Conservation (phyloP, 495 filamentous ascomycete genomes). For the Corynascus novoguineensis region DNA sequence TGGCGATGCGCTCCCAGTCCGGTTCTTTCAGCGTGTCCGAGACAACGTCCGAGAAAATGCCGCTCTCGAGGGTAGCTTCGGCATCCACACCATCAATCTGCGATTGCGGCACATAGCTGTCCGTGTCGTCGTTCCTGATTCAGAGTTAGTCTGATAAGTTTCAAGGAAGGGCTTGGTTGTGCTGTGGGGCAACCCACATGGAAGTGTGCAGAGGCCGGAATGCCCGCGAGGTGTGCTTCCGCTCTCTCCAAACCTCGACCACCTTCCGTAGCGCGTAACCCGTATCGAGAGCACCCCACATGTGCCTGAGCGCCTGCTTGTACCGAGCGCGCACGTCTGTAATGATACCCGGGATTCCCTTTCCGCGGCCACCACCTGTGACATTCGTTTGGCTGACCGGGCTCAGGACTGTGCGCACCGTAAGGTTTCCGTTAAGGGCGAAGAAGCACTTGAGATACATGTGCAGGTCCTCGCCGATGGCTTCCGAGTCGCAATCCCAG, state of each 20-base stretch:
- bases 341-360: conserved; percentile 45
- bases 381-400: conserved; percentile 67
- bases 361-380: conserved; percentile 45
- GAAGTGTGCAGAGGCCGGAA: conserved; percentile 48
- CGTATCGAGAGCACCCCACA: conserved; percentile 66
- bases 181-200: conserved; percentile 27
- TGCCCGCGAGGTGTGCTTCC: conserved; percentile 44
- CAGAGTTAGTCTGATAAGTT: conserved; percentile 16
- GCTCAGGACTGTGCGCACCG: conserved; percentile 48
- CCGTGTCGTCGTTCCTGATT: conserved; percentile 33
- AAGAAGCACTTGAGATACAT: conserved; percentile 75
- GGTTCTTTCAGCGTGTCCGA: conserved; percentile 40
- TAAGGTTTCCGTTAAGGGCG: conserved; percentile 57
- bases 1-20: conserved; percentile 41
- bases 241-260: conserved; percentile 44
- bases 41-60: conserved; percentile 45
- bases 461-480: conserved; percentile 68
- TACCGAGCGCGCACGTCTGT: conserved; percentile 55
- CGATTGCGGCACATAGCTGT: conserved; percentile 42
- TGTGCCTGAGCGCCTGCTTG: conserved; percentile 61
- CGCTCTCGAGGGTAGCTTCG: conserved; percentile 38
- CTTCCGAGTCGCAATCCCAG: conserved; percentile 60
- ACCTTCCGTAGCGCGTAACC: conserved; percentile 53
- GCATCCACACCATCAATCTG: conserved; percentile 36
- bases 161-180: too few relatives aligned